Percentiles rank a stretch among this genome's conserved stretches.
These are phyloP conservation scores for Boletus bicolor DNA, from an alignment of 768 basidiomycete genomes.

Conservation along the genomic window DNA sequence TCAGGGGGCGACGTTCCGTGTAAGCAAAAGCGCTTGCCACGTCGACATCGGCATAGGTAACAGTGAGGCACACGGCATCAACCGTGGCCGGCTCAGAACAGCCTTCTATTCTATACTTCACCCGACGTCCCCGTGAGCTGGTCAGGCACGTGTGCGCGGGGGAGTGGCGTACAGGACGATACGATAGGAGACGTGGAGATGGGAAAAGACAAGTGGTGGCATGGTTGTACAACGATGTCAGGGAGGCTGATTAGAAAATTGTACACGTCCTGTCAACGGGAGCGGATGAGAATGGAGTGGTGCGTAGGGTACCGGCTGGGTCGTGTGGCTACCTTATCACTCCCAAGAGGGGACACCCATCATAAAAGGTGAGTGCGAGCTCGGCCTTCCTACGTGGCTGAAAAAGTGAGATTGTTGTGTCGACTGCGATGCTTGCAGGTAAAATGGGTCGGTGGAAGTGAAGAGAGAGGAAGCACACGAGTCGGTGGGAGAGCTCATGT, in stretches of 20 bases:
- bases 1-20: neutral
- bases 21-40: neutral
- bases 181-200: slow-evolving; percentile 1
- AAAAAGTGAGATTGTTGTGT: slow-evolving; percentile 36
- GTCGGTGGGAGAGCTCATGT: slow-evolving; percentile 23
- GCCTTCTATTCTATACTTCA: slow-evolving; percentile 15
- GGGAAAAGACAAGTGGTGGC: neutral
- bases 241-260: slow-evolving; percentile 1
- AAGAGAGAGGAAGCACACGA: slow-evolving; percentile 33
- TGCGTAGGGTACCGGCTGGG: neutral
- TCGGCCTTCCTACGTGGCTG: slow-evolving; percentile 36
- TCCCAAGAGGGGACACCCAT: slow-evolving; percentile 29
- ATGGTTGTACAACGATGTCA: slow-evolving; percentile 15
- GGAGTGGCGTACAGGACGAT: neutral
- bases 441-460: slow-evolving; percentile 50
- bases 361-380: slow-evolving; percentile 41
- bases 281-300: neutral
- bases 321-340: neutral
- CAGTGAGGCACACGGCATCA: neutral
- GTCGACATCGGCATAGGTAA: slow-evolving; percentile 4
- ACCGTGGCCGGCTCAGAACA: neutral
- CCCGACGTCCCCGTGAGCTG: neutral
- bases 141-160: neutral
- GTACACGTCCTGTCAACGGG: slow-evolving; percentile 8
- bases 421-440: slow-evolving; percentile 41